phyloP scores from a whole-genome alignment of 176 grass and related monocot genomes.

The bread wheat (Triticum aestivum) region IWGSC_CS_RefSeq_v2.1 NC_057808.1:6015281-6015780 shows the following conservation, averaged over 20 bases:
- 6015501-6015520: background rate
- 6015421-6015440: background rate
- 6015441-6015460: background rate
- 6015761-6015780: conserved; percentile 26
- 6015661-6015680: background rate
- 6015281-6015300: background rate
- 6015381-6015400: background rate
- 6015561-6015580: background rate
- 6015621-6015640: background rate
- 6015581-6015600: background rate
- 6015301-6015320: background rate
- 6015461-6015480: background rate
- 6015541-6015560: background rate
- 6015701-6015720: conserved; percentile 19
- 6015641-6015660: background rate
- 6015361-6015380: background rate
- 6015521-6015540: background rate
- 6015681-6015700: conserved; percentile 5
- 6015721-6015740: background rate
- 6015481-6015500: background rate
- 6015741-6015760: background rate
- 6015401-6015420: background rate
- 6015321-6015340: background rate
- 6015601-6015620: background rate
- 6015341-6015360: background rate